Base-by-base conservation (phyloP, 192 early-diverging fungal species). In the Pecoramyces ruminantium region DNA sequence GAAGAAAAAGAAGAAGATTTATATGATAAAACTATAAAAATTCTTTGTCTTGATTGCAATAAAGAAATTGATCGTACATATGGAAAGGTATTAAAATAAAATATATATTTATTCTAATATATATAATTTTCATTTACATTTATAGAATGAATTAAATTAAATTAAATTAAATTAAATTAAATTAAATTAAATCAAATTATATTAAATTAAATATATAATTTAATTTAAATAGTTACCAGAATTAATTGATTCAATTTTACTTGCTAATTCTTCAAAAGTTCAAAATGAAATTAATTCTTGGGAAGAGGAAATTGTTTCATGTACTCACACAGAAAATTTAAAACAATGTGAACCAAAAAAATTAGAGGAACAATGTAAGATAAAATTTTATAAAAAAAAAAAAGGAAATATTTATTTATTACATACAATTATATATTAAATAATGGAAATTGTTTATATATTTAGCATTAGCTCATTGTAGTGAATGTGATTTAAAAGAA, bases 211-310 rank as follows among this genome's bases (percentile, higher is more conserved):
- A 78, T 29, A 39, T 51, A 77, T 78, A 28, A n/a, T 34, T 38
- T 82, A 78, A n/a, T 67, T 28, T 5, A 11, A 28, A 13, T 82
- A 94, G 95, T 84, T 93, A 78, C 81, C 86, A 0, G 82, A 83
- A 5, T 86, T 93, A 29, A 87, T 93, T 16, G 89, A 92, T 30
- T 91, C 90, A 13, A 90, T 98, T 27, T 86, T 97, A 81, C 83
- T 85, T 13, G 91, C 96, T 0, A 85, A 94, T 11, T 96, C 97
- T 28, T 93, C 96, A 4, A 90, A 90, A 78, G 92, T 92, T 83
- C 89, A 94, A 82, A 92, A 92, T 4, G 96, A 98, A 84, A 92
- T 97, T 83, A 94, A 96, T 83, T 93, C 94, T 2, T 99, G 97
- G 97, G 91, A 96, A 79, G 93, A 95, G 79, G 95, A 97, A 39